phyloP scores from a whole-genome alignment of 108 stramenopile species.

The Skeletonema marinoi region DNA sequence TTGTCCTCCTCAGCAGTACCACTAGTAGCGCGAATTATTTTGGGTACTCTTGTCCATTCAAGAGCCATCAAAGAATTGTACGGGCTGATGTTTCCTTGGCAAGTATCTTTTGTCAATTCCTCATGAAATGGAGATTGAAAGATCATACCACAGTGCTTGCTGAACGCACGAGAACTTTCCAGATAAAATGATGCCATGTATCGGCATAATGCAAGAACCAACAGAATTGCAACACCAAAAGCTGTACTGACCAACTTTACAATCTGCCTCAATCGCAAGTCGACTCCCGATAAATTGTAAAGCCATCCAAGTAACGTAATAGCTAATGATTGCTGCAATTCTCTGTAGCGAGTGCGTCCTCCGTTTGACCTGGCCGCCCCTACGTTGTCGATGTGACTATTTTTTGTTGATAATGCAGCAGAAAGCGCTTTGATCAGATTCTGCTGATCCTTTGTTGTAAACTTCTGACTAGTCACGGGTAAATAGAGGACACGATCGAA shows the following conservation, averaged over 20 bases:
- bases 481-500: constrained; percentile 74
- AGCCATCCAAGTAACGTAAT: constrained; percentile 16
- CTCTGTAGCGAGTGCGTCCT: neutral
- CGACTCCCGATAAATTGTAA: neutral
- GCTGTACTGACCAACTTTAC: constrained; percentile 4
- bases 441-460: constrained; percentile 35
- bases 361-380: neutral
- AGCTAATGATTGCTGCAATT: neutral
- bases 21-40: neutral
- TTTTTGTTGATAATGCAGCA: neutral
- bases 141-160: constrained; percentile 54
- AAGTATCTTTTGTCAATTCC: neutral
- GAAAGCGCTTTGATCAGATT: constrained; percentile 33
- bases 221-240: neutral
- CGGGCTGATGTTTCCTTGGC: neutral
- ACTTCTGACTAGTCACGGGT: constrained; percentile 54
- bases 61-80: constrained; percentile 28
- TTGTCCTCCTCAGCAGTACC: neutral
- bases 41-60: constrained; percentile 25
- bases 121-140: constrained; percentile 41
- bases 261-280: neutral
- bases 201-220: constrained; percentile 29
- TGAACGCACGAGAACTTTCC: constrained; percentile 53
- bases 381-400: neutral
- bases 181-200: constrained; percentile 55